Base-by-base conservation (phyloP, 2,329 filamentous ascomycete genomes). In the Sclerotinia spermophila region DNA sequence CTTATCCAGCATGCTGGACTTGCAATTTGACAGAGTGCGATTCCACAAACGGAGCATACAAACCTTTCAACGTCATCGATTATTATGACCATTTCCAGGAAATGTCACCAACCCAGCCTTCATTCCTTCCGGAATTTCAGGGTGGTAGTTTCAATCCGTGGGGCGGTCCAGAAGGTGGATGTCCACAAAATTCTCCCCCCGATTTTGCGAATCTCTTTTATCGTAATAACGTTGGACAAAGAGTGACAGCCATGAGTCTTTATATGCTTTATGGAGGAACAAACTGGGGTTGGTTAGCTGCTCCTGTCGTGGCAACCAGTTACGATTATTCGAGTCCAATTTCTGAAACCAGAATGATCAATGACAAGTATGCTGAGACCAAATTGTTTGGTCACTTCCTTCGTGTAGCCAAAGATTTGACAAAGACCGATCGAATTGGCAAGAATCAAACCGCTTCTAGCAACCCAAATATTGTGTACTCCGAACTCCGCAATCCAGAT, bases 221-320 rank as follows among this genome's bases (percentile, higher is more conserved):
- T 77, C 83, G 87, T 17, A 85, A 89, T 75, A 84, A 89, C 68
- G 85, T 90, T 38, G 86, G 83, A 38, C 85, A 90, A 74, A 82
- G 86, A 0, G 83, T 89, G 5, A 87, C 86, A 0, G 86, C 86
- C 0, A 83, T 89, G 69, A 88, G 84, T 42, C 78, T 90, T 2
- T 90, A 90, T 76, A 90, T 90, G 87, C 79, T 88, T 67, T 90
- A 85, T 67, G 88, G 88, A 5, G 88, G 88, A 3, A 90, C 88
- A 0, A 89, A 86, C 72, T 90, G 87, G 87, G 48, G 68, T 21
- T 70, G 88, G 87, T 80, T 88, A 42, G 85, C 86, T 19, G 83
- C 84, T 5, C 86, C 88, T 0, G 84, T 86, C 1, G 86, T 87
- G 42, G 86, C 84, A 1, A 86, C 85, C 4, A 88, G 86, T 44